A percentile compares a stretch with the other conserved stretches of the same genome.
phyloP scores from a whole-genome alignment of 805 yeast genomes.

The Myxozyma neglecta region DNA sequence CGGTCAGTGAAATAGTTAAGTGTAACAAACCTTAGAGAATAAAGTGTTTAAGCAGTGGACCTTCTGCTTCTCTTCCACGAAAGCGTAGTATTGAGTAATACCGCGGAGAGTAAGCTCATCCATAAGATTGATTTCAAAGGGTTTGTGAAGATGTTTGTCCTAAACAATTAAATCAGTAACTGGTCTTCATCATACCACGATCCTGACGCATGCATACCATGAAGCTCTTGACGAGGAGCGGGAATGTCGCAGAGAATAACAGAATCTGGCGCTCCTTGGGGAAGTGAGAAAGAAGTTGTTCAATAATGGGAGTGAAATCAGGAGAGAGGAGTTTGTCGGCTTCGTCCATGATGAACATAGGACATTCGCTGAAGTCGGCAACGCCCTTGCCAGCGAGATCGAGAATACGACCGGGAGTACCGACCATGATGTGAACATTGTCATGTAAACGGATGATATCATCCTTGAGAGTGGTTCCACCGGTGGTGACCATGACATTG shows the following conservation, averaged over 20 bases:
- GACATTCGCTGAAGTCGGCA: constrained; percentile 84
- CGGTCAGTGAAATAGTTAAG: too few species aligned
- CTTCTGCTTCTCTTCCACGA: constrained; percentile 94
- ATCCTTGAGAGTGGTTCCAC: constrained; percentile 92
- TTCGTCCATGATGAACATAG: constrained; percentile 94
- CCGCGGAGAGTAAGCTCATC: constrained; percentile 95
- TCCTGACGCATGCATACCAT: constrained; percentile 48
- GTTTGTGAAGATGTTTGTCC: constrained; percentile 81
- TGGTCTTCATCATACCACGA: too few species aligned
- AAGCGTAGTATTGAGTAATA: constrained; percentile 97
- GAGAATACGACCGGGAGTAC: constrained; percentile 96
- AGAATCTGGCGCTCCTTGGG: constrained; percentile 80
- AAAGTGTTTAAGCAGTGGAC: constrained; percentile 93
- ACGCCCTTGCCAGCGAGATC: constrained; percentile 87
- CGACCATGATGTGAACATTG: constrained; percentile 90
- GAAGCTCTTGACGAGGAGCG: constrained; percentile 85
- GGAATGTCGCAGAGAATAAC: constrained; percentile 94
- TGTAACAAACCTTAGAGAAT: constrained; percentile 59
- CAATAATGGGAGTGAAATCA: constrained; percentile 84
- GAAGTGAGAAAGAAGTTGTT: constrained; percentile 78
- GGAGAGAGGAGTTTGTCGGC: constrained; percentile 95
- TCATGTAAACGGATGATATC: constrained; percentile 91
- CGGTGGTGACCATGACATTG: constrained; percentile 96
- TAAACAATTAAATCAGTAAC: background rate
- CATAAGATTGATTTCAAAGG: constrained; percentile 95